Evolutionary conservation across 2,329 filamentous ascomycete species (phyloP).

Genomic region (Didymella exigua): DNA sequence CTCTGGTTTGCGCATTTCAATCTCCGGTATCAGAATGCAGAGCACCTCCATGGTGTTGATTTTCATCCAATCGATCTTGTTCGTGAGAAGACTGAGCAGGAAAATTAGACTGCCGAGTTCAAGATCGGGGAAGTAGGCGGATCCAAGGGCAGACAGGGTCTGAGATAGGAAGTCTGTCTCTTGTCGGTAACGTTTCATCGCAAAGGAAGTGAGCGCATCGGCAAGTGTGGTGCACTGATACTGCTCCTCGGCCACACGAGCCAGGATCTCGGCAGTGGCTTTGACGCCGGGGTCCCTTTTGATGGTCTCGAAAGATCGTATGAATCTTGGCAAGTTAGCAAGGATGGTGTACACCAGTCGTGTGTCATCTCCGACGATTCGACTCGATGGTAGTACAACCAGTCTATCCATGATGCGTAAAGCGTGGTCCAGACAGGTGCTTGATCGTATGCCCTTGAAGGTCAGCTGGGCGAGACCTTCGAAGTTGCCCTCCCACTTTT

Average conservation of each 20-base stretch:
- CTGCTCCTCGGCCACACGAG: conserved; percentile 73
- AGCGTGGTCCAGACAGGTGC: conserved; percentile 77
- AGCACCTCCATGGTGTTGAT: conserved; percentile 91
- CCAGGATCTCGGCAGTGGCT: conserved; percentile 71
- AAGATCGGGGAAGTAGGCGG: conserved; percentile 78
- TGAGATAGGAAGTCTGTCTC: conserved; percentile 78
- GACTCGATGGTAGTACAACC: conserved; percentile 76
- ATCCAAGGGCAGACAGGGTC: conserved; percentile 73
- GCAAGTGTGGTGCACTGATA: conserved; percentile 73
- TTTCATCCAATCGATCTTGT: conserved; percentile 87
- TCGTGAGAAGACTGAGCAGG: conserved; percentile 88
- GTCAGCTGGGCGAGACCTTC: conserved; percentile 84
- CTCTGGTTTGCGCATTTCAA: conserved; percentile 91
- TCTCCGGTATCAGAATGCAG: conserved; percentile 80
- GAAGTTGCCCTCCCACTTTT: conserved; percentile 87
- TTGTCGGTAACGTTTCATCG: conserved; percentile 68
- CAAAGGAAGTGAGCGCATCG: conserved; percentile 71
- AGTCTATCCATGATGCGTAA: conserved; percentile 79
- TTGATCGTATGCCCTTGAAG: conserved; percentile 91
- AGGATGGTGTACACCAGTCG: conserved; percentile 84
- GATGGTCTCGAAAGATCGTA: conserved; percentile 75
- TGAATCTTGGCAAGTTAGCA: conserved; percentile 87
- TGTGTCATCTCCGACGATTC: conserved; percentile 79
- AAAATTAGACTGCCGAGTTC: conserved; percentile 89
- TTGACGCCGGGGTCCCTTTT: conserved; percentile 56